phyloP scores from a whole-genome alignment of 768 basidiomycete species.

The Omphalotus guepiniiformis region DNA sequence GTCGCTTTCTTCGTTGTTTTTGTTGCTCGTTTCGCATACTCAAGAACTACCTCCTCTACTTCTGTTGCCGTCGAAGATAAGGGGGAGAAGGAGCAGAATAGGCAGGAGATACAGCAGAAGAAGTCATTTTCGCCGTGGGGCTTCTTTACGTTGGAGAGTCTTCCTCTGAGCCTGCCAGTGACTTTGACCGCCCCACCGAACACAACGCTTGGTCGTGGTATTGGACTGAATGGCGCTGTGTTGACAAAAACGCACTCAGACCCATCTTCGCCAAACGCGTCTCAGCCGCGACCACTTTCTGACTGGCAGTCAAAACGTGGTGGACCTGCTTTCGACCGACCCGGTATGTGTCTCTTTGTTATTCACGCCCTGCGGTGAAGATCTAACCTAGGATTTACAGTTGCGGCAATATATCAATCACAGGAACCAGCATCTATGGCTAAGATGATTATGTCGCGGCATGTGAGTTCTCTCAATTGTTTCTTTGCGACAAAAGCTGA shows the following conservation, averaged over 20 bases:
- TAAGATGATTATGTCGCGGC: constrained; percentile 49
- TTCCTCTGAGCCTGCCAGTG: background rate
- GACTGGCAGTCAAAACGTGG: too few species aligned
- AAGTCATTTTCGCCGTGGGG: background rate
- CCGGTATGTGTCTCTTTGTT: background rate
- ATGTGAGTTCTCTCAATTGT: constrained; percentile 28
- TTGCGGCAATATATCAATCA: constrained; percentile 38
- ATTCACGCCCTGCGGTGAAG: background rate
- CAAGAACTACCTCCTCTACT: background rate
- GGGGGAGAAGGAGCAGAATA: background rate
- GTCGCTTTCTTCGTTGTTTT: background rate
- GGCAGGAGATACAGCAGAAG: background rate
- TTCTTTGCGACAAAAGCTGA: too few species aligned
- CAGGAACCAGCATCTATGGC: constrained; percentile 44
- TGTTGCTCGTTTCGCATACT: background rate
- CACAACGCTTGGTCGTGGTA: background rate
- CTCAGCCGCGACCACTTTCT: too few species aligned
- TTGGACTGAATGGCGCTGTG: background rate
- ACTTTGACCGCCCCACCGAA: background rate
- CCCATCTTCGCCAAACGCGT: too few species aligned
- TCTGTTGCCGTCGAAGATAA: background rate
- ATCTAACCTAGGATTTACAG: too few species aligned
- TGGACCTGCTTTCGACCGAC: background rate
- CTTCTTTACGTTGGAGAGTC: background rate
- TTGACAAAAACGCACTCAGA: background rate